phyloP scores from a whole-genome alignment of 1,284 basidiomycete species.

The Athelia sp. region DNA sequence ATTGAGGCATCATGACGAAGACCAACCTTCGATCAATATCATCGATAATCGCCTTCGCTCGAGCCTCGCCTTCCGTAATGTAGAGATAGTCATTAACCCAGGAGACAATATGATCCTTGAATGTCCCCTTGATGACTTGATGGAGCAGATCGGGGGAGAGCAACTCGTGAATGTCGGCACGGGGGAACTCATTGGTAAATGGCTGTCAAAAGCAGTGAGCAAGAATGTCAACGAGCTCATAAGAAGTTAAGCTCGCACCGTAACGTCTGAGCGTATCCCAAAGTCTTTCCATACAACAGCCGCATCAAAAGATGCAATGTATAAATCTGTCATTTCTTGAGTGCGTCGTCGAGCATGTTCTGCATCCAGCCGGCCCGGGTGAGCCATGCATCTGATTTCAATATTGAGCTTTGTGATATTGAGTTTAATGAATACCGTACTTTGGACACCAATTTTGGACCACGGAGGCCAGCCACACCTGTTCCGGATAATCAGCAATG shows the following conservation, averaged over 20 bases:
- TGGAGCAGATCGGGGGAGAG: slow-evolving; percentile 1
- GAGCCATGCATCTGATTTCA: slow-evolving; percentile 5
- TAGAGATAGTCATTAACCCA: slow-evolving; percentile 1
- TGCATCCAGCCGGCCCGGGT: slow-evolving; percentile 5
- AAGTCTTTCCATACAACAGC: slow-evolving; percentile 5
- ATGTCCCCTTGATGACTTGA: slow-evolving; percentile 3
- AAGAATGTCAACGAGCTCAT: background rate
- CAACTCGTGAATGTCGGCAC: slow-evolving; percentile 3
- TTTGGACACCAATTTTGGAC: slow-evolving; percentile 9
- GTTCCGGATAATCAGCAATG: slow-evolving; percentile 18
- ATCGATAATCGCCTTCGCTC: background rate
- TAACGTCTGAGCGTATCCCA: slow-evolving; percentile 6
- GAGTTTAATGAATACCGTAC: background rate
- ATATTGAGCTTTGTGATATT: background rate
- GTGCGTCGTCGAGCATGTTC: background rate
- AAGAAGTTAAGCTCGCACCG: slow-evolving; percentile 3
- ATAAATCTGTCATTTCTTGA: slow-evolving; percentile 1
- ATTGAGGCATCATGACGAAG: background rate
- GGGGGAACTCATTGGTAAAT: slow-evolving; percentile 1
- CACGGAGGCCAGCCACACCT: slow-evolving; percentile 3
- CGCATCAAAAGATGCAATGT: slow-evolving; percentile 2
- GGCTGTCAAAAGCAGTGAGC: background rate
- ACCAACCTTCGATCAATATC: background rate
- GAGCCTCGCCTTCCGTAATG: background rate
- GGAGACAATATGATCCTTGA: slow-evolving; percentile 2